Percentiles rank a stretch among this genome's conserved stretches.
These are phyloP conservation scores for Pythium oligandrum DNA, from an alignment of 352 stramenopile species.

Conservation along the genomic window DNA sequence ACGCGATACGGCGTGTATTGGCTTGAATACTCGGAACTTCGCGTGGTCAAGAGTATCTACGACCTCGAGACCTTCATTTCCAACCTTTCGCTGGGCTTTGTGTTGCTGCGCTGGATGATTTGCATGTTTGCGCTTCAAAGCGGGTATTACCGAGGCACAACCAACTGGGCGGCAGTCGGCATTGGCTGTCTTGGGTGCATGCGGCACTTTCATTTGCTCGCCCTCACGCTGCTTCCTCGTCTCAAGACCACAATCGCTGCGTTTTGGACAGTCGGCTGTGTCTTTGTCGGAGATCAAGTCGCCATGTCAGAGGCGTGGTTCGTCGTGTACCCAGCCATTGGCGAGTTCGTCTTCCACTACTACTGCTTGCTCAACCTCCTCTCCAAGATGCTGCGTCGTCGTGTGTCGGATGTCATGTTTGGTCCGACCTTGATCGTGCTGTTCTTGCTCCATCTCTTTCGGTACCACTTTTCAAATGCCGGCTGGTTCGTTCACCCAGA, in stretches of 20 bases:
- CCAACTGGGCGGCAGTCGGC: conserved; percentile 23
- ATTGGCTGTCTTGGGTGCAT: conserved; percentile 36
- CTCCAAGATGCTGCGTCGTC: conserved; percentile 32
- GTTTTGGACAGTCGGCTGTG: conserved; percentile 34
- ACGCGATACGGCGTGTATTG: conserved; percentile 15
- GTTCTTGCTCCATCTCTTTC: conserved; percentile 31
- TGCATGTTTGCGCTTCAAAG: conserved; percentile 20
- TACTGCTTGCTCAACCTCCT: conserved; percentile 45
- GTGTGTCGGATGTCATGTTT: conserved; percentile 28
- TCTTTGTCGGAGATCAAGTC: conserved; percentile 33
- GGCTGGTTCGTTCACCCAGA: neutral
- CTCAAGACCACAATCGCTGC: conserved; percentile 34
- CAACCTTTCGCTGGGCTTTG: conserved; percentile 21
- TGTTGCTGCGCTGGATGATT: conserved; percentile 27
- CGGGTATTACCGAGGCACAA: neutral
- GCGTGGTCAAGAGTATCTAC: conserved; percentile 20
- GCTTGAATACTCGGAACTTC: conserved; percentile 1
- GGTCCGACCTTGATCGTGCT: conserved; percentile 29
- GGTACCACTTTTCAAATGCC: conserved; percentile 2
- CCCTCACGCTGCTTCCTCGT: conserved; percentile 28
- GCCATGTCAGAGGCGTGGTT: conserved; percentile 38
- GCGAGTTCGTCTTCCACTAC: conserved; percentile 31
- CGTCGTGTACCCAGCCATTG: conserved; percentile 34
- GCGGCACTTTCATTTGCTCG: conserved; percentile 32
- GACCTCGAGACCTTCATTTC: conserved; percentile 27